Evolutionary conservation across 345 rosid species (phyloP), one percentile per base, ranked within the genome.

Genomic region (Arabidopsis thaliana): DNA sequence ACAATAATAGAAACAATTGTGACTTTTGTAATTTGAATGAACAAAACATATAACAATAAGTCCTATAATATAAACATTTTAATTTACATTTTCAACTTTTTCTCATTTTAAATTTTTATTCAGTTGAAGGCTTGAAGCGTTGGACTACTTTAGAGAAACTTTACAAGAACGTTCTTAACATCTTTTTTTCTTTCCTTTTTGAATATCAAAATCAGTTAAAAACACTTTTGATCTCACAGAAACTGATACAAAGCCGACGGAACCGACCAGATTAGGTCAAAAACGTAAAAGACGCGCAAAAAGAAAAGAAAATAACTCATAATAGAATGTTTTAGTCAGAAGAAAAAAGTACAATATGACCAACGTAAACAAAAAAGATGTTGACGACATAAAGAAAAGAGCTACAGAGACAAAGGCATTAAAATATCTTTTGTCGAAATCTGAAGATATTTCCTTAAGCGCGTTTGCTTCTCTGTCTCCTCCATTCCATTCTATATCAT

Each of bases 401-500:
- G 12, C 36, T 37, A 45, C 23, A 74, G 16, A 22, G 14, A 2
- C 32, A 25, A 34, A 16, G 37, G 28, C 12, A 46, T 25, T 30
- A 32, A 58, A 55, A 50, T 13, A 65, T 59, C 33, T 42, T 59
- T 34, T 57, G 65, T 75, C 60, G n/a, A 73, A 73, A 62, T 77
- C 34, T 28, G 32, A 68, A 68, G 74, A 63, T 64, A 52, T 58
- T 64, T 70, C 28, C 36, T 36, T 59, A 71, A 72, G 33, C 81
- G 77, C 73, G 81, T 78, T 45, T 56, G 77, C 73, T 9, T 72
- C 81, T 78, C 81, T 72, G 77, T 66, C 77, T 72, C 77, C 53
- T 50, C 77, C 77, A 58, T 14, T 11, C 75, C 48, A 44, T 42
- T 13, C 2, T 28, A 28, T 28, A 60, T 62, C 59, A 61, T 78